These are phyloP conservation scores for Candida lessepsii DNA, from an alignment of 805 yeast genomes.

Conservation along the genomic window DNA sequence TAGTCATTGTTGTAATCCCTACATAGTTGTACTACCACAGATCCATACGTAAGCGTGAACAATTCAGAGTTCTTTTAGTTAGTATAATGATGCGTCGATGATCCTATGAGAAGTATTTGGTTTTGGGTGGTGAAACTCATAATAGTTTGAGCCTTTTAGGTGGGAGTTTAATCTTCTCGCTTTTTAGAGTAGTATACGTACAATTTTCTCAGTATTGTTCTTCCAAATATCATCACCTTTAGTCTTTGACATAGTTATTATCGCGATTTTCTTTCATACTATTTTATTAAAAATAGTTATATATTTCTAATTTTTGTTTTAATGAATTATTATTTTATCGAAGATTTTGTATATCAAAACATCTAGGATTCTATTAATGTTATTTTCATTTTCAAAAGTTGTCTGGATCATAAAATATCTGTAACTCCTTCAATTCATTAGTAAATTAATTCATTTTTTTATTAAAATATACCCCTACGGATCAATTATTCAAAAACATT, in stretches of 20 bases:
- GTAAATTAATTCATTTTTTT: neutral
- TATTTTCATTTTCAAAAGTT: neutral
- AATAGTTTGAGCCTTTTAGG: no score
- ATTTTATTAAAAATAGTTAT: no score
- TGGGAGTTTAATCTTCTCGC: no score
- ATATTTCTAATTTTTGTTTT: no score
- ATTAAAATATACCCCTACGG: no score
- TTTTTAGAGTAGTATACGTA: conserved; percentile 32
- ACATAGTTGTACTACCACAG: conserved; percentile 88
- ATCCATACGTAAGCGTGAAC: conserved; percentile 92
- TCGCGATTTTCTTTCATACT: conserved; percentile 3
- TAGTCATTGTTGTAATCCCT: conserved; percentile 78
- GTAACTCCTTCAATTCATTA: neutral
- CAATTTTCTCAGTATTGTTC: conserved; percentile 79
- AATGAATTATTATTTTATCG: no score
- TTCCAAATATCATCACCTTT: conserved; percentile 93
- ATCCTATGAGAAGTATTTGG: no score
- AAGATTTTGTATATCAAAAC: no score
- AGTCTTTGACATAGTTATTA: conserved; percentile 9
- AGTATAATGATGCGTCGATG: no score
- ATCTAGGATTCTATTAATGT: neutral
- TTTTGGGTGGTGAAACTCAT: no score
- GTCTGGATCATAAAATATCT: neutral
- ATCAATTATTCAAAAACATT: no score
- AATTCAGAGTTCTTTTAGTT: conserved; percentile 72